phyloP scores from a whole-genome alignment of 2,329 filamentous ascomycete species.

The Ascochyta pisi region DNA sequence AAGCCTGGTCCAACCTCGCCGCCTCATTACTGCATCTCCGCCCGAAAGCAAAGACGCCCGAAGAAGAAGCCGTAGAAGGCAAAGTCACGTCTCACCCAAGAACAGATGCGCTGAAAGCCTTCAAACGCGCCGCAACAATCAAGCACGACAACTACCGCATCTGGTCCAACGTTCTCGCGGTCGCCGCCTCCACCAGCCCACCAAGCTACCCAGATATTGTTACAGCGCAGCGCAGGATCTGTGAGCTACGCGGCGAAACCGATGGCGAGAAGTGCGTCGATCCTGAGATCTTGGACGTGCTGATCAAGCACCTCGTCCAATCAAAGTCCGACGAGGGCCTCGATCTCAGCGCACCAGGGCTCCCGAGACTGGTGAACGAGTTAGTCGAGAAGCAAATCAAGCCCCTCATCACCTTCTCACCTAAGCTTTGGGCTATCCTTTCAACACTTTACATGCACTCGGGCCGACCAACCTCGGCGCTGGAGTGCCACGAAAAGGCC shows the following conservation, averaged over 20 bases:
- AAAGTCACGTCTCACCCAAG: conserved; percentile 57
- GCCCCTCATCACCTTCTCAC: conserved; percentile 82
- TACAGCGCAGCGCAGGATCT: conserved; percentile 74
- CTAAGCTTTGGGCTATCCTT: conserved; percentile 78
- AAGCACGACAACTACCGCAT: conserved; percentile 90
- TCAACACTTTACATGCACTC: conserved; percentile 76
- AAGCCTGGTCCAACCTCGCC: conserved; percentile 94
- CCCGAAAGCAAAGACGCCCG: conserved; percentile 48
- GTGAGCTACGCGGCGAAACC: conserved; percentile 71
- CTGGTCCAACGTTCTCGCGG: conserved; percentile 94
- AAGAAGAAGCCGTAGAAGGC: conserved; percentile 34
- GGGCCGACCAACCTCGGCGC: conserved; percentile 71
- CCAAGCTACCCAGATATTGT: conserved; percentile 78
- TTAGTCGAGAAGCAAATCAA: conserved; percentile 77
- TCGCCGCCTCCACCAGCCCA: conserved; percentile 78
- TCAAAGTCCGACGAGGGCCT: conserved; percentile 39
- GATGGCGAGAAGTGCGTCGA: conserved; percentile 82
- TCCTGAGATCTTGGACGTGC: conserved; percentile 70
- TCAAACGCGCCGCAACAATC: conserved; percentile 84
- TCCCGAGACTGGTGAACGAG: conserved; percentile 68
- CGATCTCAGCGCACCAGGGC: conserved; percentile 54
- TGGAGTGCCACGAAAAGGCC: conserved; percentile 86
- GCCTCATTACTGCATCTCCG: conserved; percentile 78
- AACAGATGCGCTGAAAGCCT: conserved; percentile 78
- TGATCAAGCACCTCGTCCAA: conserved; percentile 74